These are phyloP conservation scores for Pseudopyricularia javanii DNA, from an alignment of 2,329 filamentous ascomycete genomes.

Conservation along the genomic window DNA sequence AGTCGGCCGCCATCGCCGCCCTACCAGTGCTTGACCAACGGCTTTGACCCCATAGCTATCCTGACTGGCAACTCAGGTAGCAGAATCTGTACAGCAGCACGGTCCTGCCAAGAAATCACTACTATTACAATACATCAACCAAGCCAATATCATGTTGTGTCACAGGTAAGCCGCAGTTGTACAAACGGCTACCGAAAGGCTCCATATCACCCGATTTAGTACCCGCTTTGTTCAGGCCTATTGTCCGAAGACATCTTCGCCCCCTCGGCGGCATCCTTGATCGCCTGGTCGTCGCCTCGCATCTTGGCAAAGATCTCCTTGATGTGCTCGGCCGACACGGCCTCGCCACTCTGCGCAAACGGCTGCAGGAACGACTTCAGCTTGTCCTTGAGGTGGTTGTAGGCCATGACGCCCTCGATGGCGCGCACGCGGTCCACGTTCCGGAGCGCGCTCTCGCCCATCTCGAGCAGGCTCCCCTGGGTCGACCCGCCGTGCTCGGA, in stretches of 20 bases:
- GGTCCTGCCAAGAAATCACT: no score
- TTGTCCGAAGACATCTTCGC: slow-evolving; percentile 27
- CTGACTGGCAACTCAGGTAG: no score
- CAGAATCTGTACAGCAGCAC: no score
- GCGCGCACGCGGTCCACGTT: slow-evolving; percentile 87
- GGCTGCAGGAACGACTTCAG: slow-evolving; percentile 91
- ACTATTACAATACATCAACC: no score
- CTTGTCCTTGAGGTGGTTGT: slow-evolving; percentile 90
- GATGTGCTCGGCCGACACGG: slow-evolving; percentile 89
- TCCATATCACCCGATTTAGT: slow-evolving; percentile 16
- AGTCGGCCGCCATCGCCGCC: no score
- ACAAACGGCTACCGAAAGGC: background rate
- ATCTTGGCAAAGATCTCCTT: slow-evolving; percentile 93
- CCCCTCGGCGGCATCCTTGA: slow-evolving; percentile 47
- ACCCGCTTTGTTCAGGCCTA: slow-evolving; percentile 41
- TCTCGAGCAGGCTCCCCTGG: slow-evolving; percentile 70
- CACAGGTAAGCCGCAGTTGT: no score
- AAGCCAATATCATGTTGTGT: no score
- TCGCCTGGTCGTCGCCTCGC: slow-evolving; percentile 71
- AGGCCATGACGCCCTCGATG: slow-evolving; percentile 96
- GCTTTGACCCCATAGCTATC: no score
- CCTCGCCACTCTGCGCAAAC: slow-evolving; percentile 81
- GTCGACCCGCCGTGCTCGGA: slow-evolving; percentile 43
- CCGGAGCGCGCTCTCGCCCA: slow-evolving; percentile 81
- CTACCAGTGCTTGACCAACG: no score